Percentiles rank a stretch among this genome's conserved stretches.
These are phyloP conservation scores for Lichtheimia corymbifera DNA, from an alignment of 371 early-diverging fungal species.

Conservation along the genomic window DNA sequence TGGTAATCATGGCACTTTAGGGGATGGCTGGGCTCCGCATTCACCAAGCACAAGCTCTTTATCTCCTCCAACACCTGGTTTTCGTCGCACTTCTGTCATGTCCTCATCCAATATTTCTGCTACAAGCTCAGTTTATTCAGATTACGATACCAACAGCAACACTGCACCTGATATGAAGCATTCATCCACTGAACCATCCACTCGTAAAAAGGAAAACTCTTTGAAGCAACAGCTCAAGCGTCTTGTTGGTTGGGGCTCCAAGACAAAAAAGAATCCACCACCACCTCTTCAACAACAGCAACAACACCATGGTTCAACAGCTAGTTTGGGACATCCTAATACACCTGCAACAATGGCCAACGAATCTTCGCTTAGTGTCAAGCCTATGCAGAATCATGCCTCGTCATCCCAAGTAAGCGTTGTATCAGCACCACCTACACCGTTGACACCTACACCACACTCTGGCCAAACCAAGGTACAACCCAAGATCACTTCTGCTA, in stretches of 20 bases:
- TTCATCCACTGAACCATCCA: conserved; percentile 7
- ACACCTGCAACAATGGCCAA: conserved; percentile 5
- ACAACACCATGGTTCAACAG: conserved; percentile 1
- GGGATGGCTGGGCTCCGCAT: conserved; percentile 3
- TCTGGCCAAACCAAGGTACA: neutral
- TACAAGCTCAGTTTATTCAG: conserved; percentile 15
- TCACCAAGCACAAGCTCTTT: conserved; percentile 17
- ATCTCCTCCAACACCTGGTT: conserved; percentile 30
- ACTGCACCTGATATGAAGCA: conserved; percentile 9
- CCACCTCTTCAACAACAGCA: conserved; percentile 5
- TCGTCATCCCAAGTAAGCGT: conserved; percentile 24
- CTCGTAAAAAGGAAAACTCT: conserved; percentile 29
- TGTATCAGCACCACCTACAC: conserved; percentile 32
- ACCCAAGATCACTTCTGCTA: neutral
- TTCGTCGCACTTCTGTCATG: conserved; percentile 26
- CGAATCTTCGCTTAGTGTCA: conserved; percentile 10
- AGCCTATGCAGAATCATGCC: neutral
- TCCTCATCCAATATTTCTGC: conserved; percentile 15
- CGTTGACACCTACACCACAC: conserved; percentile 24
- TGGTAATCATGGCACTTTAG: conserved; percentile 7
- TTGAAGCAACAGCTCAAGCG: conserved; percentile 43
- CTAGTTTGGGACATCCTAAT: neutral
- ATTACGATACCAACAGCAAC: conserved; percentile 5
- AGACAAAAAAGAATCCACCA: conserved; percentile 18
- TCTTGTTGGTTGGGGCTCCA: conserved; percentile 47